A percentile compares a stretch with the other conserved stretches of the same genome.
These are phyloP conservation scores for Coemansia sp. DNA, from an alignment of 192 early-diverging fungal genomes.

Conservation along the genomic window DNA sequence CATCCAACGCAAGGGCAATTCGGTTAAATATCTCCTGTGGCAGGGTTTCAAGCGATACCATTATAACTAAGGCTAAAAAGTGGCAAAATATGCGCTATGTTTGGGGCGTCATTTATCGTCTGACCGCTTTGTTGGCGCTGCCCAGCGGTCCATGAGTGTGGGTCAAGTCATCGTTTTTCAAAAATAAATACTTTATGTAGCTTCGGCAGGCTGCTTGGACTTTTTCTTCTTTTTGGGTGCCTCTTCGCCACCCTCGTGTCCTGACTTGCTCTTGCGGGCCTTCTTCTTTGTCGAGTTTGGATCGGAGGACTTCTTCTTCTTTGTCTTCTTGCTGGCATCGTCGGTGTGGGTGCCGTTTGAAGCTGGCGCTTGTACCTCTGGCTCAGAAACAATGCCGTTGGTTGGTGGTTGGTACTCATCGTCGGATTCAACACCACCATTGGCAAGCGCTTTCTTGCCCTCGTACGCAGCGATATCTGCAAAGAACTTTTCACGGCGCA, in stretches of 20 bases:
- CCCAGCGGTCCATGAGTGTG: not conserved
- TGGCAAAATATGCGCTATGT: not conserved
- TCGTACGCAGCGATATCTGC: constrained; percentile 11
- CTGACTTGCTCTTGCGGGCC: constrained; percentile 15
- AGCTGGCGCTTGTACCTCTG: not conserved
- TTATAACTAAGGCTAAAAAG: not conserved
- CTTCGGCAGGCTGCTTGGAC: constrained; percentile 3
- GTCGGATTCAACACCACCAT: not conserved
- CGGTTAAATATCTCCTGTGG: constrained; percentile 43
- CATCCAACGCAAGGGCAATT: constrained; percentile 34
- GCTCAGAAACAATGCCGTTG: not conserved
- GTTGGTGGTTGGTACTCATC: too few relatives aligned
- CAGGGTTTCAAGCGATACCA: constrained; percentile 28
- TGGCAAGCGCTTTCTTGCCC: constrained; percentile 4
- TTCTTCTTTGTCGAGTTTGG: constrained; percentile 3
- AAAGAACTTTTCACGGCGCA: constrained; percentile 14
- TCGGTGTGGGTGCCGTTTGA: not conserved
- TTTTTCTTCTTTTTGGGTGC: constrained; percentile 31
- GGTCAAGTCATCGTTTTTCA: constrained; percentile 4
- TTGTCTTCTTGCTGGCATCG: constrained; percentile 14
- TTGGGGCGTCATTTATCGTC: not conserved
- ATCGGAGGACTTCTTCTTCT: constrained; percentile 20
- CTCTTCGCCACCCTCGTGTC: constrained; percentile 8
- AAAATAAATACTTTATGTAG: not conserved
- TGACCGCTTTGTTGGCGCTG: not conserved